Conservation (phyloP, 345 rosid species). For the Cardiospermum halicacabum region DNA sequence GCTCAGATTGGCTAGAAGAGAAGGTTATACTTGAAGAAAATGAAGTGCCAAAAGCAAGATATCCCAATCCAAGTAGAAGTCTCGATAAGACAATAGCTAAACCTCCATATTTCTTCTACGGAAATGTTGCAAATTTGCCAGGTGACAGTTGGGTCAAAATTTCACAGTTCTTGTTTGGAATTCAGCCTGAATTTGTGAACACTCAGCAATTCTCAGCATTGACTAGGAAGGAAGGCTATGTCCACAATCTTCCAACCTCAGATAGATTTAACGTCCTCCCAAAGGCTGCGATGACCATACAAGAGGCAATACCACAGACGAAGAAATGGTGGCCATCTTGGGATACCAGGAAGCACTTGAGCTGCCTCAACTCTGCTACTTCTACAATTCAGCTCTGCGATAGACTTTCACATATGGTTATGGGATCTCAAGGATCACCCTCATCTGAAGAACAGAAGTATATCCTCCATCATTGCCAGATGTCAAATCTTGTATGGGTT, state of each 20-base stretch:
- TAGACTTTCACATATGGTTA: slow-evolving; percentile 42
- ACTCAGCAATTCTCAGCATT: slow-evolving; percentile 61
- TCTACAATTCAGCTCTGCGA: slow-evolving; percentile 47
- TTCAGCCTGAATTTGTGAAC: slow-evolving; percentile 68
- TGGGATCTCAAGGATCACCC: slow-evolving; percentile 46
- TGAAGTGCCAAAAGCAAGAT: slow-evolving; percentile 29
- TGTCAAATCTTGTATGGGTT: slow-evolving; percentile 67
- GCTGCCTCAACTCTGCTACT: slow-evolving; percentile 27
- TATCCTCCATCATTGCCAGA: slow-evolving; percentile 51
- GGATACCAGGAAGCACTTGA: slow-evolving; percentile 83
- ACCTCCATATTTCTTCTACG: slow-evolving; percentile 80
- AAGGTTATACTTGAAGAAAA: slow-evolving; percentile 22
- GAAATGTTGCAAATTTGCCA: slow-evolving; percentile 47
- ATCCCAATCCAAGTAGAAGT: slow-evolving; percentile 38
- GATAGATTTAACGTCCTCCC: slow-evolving; percentile 55
- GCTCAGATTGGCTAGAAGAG: slow-evolving; percentile 44
- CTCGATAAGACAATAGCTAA: slow-evolving; percentile 42
- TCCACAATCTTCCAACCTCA: slow-evolving; percentile 75
- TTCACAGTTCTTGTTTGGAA: slow-evolving; percentile 54
- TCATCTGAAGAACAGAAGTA: slow-evolving; percentile 52
- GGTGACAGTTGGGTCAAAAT: slow-evolving; percentile 53
- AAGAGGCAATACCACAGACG: slow-evolving; percentile 56
- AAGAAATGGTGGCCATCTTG: slow-evolving; percentile 94
- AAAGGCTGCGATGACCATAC: slow-evolving; percentile 49
- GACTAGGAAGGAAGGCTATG: slow-evolving; percentile 75